Evolutionary conservation across 2,329 filamentous ascomycete genomes (phyloP).

Genomic region (Ilyonectria sp.): DNA sequence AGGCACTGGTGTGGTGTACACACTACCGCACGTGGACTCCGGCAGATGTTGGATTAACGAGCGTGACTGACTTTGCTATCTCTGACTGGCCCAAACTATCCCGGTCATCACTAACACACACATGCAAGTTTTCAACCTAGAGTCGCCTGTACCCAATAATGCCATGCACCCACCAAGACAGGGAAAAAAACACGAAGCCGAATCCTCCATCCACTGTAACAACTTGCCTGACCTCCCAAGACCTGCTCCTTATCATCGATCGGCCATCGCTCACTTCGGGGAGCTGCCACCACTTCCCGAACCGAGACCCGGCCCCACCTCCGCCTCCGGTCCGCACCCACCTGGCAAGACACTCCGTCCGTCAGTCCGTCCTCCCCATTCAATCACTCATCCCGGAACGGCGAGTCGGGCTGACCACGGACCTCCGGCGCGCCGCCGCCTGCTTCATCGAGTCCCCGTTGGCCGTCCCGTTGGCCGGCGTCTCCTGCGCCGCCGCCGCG

Average conservation of each 20-base stretch:
- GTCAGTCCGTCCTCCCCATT: not conserved
- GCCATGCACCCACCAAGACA: not conserved
- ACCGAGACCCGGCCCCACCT: constrained; percentile 17
- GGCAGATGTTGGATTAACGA: not conserved
- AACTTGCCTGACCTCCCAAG: no score
- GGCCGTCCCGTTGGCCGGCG: constrained; percentile 21
- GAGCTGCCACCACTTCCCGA: constrained; percentile 6
- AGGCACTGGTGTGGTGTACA: not conserved
- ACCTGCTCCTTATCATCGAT: no score
- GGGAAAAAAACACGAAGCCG: not conserved
- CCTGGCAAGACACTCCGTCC: not conserved
- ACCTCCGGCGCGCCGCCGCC: constrained; percentile 22
- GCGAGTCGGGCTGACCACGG: constrained; percentile 9
- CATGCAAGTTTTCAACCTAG: constrained; percentile 1
- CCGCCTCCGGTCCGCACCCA: not conserved
- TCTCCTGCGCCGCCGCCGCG: constrained; percentile 36
- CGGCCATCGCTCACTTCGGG: not conserved
- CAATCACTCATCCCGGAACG: constrained; percentile 6
- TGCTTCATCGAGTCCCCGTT: constrained; percentile 37
- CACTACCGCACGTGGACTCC: not conserved
- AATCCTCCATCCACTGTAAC: not conserved
- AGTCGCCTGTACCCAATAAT: constrained; percentile 8
- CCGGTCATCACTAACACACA: not conserved
- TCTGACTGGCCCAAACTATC: not conserved
- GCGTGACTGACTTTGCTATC: not conserved